Conservation (phyloP, 2,329 filamentous ascomycete genomes). For the Keithomyces neogunnii region DNA sequence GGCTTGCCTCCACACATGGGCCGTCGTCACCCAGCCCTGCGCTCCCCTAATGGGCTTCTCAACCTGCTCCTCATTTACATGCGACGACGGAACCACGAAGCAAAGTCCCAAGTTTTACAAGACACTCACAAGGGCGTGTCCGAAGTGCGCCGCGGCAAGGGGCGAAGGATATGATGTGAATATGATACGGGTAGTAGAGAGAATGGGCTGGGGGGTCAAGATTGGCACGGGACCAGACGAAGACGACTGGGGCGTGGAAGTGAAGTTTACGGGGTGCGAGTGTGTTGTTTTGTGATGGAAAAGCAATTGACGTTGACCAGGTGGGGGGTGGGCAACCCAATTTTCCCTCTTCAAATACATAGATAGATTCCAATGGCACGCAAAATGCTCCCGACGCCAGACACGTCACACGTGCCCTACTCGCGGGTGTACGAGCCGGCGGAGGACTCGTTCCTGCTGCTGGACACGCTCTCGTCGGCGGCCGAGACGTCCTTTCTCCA, state of each 20-base stretch:
- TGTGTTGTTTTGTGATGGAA: slow-evolving; percentile 13
- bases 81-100: slow-evolving; percentile 25
- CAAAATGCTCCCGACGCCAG: slow-evolving; percentile 83
- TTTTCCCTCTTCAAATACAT: too few species aligned
- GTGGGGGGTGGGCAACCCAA: background rate
- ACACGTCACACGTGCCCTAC: slow-evolving; percentile 85
- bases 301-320: background rate
- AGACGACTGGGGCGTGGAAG: slow-evolving; percentile 27
- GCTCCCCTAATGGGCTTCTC: slow-evolving; percentile 40
- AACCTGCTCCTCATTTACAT: slow-evolving; percentile 34
- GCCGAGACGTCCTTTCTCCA: slow-evolving; percentile 63
- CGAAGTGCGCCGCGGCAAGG: slow-evolving; percentile 26
- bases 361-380: background rate
- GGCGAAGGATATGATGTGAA: slow-evolving; percentile 38
- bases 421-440: slow-evolving; percentile 88
- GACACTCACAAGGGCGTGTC: slow-evolving; percentile 31
- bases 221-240: slow-evolving; percentile 37
- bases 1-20: slow-evolving; percentile 44
- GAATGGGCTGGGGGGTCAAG: slow-evolving; percentile 34
- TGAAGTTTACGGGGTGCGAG: slow-evolving; percentile 15
- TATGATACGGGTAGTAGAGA: slow-evolving; percentile 34
- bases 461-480: slow-evolving; percentile 76
- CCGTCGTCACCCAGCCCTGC: slow-evolving; percentile 38
- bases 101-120: slow-evolving; percentile 24
- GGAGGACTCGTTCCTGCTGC: slow-evolving; percentile 89